These are phyloP conservation scores for Cutaneotrichosporon sp. DNA, from an alignment of 1,284 basidiomycete species.

Conservation along the genomic window DNA sequence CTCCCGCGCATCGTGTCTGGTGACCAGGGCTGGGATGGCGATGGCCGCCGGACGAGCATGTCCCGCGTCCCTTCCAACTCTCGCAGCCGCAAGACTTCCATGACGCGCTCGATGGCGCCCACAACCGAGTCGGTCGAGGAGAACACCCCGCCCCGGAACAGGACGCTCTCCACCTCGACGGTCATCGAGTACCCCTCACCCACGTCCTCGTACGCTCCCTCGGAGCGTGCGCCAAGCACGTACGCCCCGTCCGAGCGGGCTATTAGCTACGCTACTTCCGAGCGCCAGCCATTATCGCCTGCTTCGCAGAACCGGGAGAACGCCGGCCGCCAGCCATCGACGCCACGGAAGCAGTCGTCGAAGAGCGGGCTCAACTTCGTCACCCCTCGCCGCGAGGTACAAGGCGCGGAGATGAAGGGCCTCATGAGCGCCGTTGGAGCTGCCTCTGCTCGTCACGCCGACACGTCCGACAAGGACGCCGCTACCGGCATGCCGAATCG, in stretches of 20 bases:
- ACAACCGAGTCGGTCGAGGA: conserved; percentile 14
- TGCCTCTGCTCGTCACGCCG: conserved; percentile 30
- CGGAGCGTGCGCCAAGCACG: not conserved
- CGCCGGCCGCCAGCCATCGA: not conserved
- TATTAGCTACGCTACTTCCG: not conserved
- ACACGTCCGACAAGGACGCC: conserved; percentile 36
- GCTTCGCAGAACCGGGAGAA: conserved; percentile 1
- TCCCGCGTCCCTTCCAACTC: conserved; percentile 15
- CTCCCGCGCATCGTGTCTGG: conserved; percentile 54
- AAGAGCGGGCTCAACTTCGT: conserved; percentile 15
- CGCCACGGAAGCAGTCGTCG: conserved; percentile 4
- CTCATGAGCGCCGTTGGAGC: conserved; percentile 49
- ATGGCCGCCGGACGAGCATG: conserved; percentile 15
- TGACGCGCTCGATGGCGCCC: conserved; percentile 26
- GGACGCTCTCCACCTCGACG: conserved; percentile 6
- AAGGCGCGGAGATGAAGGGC: conserved; percentile 50
- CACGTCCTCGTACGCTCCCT: not conserved
- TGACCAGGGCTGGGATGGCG: conserved; percentile 48
- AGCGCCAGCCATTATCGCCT: conserved; percentile 3
- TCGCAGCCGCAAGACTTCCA: conserved; percentile 28
- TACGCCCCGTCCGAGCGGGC: not conserved
- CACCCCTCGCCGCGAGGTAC: conserved; percentile 42
- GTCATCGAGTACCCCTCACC: conserved; percentile 12
- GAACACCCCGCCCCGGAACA: conserved; percentile 19
- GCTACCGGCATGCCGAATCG: conserved; percentile 50